phyloP scores from a whole-genome alignment of 768 basidiomycete genomes.

The Rhodotorula diobovata region DNA sequence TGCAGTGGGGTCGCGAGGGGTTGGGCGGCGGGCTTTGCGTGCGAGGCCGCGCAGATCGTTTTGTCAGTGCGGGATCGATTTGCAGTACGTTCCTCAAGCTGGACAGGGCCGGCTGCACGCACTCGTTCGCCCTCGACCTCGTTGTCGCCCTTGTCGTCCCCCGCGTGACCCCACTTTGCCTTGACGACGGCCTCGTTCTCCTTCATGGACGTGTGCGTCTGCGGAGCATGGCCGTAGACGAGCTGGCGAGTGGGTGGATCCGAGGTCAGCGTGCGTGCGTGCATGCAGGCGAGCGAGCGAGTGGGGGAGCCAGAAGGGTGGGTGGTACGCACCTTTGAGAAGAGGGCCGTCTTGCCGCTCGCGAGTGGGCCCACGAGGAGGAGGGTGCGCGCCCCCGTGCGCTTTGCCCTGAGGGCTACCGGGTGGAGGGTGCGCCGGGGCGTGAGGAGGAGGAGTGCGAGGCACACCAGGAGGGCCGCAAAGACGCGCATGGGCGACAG shows the following conservation, averaged over 20 bases:
- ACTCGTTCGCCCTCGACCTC: constrained; percentile 2
- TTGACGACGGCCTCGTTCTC: constrained; percentile 38
- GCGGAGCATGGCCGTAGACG: constrained; percentile 34
- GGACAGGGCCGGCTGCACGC: background rate
- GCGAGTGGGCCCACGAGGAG: constrained; percentile 38
- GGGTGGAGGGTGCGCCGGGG: background rate
- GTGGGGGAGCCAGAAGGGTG: too few relatives aligned
- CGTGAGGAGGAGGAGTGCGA: constrained; percentile 15
- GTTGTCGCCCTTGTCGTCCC: background rate
- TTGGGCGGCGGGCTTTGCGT: background rate
- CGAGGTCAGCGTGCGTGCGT: too few relatives aligned
- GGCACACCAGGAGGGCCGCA: constrained; percentile 22
- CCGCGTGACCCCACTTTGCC: constrained; percentile 12
- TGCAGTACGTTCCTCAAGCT: too few relatives aligned
- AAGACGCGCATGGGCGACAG: constrained; percentile 11
- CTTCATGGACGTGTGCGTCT: constrained; percentile 38
- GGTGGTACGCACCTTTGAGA: constrained; percentile 30
- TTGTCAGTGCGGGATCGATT: too few relatives aligned
- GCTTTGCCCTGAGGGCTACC: background rate
- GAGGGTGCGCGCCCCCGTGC: constrained; percentile 11
- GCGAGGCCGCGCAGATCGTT: too few relatives aligned
- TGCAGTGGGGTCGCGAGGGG: constrained; percentile 26
- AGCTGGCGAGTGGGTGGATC: constrained; percentile 20
- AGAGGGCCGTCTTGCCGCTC: constrained; percentile 41
- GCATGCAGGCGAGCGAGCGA: background rate